Percentiles rank a stretch among this genome's conserved stretches.
Evolutionary conservation across 345 rosid species (phyloP).

Genomic region (Xanthoceras sorbifolium): DNA sequence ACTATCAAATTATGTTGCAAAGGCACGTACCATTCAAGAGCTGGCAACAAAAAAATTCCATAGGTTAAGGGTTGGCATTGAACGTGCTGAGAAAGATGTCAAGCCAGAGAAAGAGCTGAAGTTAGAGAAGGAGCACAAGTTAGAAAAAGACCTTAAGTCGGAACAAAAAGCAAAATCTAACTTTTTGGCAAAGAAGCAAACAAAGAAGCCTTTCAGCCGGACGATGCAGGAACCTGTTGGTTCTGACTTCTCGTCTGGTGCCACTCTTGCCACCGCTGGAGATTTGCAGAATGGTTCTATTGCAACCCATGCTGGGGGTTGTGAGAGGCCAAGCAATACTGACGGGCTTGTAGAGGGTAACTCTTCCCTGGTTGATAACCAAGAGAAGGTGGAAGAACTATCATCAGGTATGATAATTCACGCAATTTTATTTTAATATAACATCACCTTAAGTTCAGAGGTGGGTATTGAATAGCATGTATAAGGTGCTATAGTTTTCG

Average conservation of each 20-base stretch:
- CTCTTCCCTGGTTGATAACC: slow-evolving; percentile 45
- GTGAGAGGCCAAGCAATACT: slow-evolving; percentile 48
- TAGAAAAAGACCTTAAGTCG: slow-evolving; percentile 33
- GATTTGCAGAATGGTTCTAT: slow-evolving; percentile 46
- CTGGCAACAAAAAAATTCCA: slow-evolving; percentile 68
- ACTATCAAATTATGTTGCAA: slow-evolving; percentile 15
- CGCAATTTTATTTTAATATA: not conserved
- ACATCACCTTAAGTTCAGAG: slow-evolving; percentile 2
- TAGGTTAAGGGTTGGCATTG: slow-evolving; percentile 58
- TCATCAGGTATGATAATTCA: slow-evolving; percentile 51
- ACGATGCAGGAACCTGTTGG: slow-evolving; percentile 49
- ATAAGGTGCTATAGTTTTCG: not conserved
- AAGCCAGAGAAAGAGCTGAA: slow-evolving; percentile 27
- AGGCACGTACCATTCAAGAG: slow-evolving; percentile 81
- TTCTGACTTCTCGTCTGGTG: slow-evolving; percentile 69
- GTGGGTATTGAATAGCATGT: not conserved
- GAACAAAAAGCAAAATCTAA: slow-evolving; percentile 49
- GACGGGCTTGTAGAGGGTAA: slow-evolving; percentile 54
- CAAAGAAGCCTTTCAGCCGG: slow-evolving; percentile 52
- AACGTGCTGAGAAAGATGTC: slow-evolving; percentile 53
- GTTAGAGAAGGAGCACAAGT: slow-evolving; percentile 15
- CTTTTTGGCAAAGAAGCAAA: slow-evolving; percentile 52
- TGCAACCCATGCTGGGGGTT: slow-evolving; percentile 42
- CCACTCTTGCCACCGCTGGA: slow-evolving; percentile 57
- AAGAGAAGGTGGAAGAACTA: slow-evolving; percentile 72